phyloP scores from a whole-genome alignment of 2,329 filamentous ascomycete species.

The Ophiostoma novo-ulmi region DNA sequence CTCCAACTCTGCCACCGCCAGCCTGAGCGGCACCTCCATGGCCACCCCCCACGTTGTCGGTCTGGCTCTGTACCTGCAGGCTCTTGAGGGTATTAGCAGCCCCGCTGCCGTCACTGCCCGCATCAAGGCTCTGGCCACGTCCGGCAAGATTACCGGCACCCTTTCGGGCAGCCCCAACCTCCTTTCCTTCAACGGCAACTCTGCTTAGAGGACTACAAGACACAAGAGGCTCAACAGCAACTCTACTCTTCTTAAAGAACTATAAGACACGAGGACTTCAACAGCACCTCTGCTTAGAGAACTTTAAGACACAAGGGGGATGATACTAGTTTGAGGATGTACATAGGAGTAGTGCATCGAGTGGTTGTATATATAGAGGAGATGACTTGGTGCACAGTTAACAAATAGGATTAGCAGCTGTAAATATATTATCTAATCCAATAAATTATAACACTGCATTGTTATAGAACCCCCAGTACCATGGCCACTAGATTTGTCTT shows the following conservation, averaged over 20 bases:
- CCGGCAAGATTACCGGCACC: slow-evolving; percentile 33
- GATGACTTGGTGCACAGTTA: neutral
- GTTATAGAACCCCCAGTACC: too few relatives aligned
- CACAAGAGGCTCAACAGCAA: too few relatives aligned
- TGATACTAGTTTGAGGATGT: neutral
- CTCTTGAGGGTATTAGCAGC: slow-evolving; percentile 49
- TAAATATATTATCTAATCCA: neutral
- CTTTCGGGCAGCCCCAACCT: slow-evolving; percentile 45
- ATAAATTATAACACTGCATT: neutral
- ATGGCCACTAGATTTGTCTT: too few relatives aligned
- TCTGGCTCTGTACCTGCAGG: slow-evolving; percentile 96
- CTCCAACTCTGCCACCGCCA: slow-evolving; percentile 92
- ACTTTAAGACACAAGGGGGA: neutral
- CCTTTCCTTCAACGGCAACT: slow-evolving; percentile 52
- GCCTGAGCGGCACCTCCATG: slow-evolving; percentile 99
- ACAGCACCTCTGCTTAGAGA: slow-evolving; percentile 39
- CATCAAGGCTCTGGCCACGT: slow-evolving; percentile 41
- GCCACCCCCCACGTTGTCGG: slow-evolving; percentile 94
- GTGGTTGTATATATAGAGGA: neutral
- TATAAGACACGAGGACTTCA: slow-evolving; percentile 37
- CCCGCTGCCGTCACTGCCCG: slow-evolving; percentile 45
- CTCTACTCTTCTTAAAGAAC: neutral
- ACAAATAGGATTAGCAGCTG: neutral
- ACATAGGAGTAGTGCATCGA: neutral
- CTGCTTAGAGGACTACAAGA: slow-evolving; percentile 13